Percentiles rank a stretch among this genome's conserved stretches.
Evolutionary conservation across 352 stramenopile species (phyloP).

Genomic region (Pythium periplocum): DNA sequence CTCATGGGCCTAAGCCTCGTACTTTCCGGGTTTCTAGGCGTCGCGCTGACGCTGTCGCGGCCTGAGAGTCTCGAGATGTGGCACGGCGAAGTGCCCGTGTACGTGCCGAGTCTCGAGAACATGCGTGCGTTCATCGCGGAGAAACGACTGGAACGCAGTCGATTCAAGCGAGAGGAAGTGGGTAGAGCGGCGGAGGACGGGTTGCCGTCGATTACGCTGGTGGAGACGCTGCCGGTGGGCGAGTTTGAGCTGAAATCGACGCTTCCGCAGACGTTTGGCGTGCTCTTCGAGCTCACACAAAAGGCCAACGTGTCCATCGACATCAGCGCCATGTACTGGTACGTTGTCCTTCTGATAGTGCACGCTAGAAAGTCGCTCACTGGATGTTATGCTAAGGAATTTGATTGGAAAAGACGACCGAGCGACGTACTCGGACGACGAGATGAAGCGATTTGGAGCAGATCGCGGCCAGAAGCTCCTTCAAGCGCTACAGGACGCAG

Average conservation of each 20-base stretch:
- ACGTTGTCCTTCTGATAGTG: constrained; percentile 6
- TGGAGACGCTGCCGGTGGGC: constrained; percentile 66
- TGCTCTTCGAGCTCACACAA: constrained; percentile 35
- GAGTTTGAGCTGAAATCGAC: constrained; percentile 39
- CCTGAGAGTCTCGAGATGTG: no score
- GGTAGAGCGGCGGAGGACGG: not conserved
- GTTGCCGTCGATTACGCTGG: constrained; percentile 24
- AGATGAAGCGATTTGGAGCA: constrained; percentile 61
- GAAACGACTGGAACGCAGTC: no score
- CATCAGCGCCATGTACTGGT: constrained; percentile 82
- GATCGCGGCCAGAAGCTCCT: constrained; percentile 48
- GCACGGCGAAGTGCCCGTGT: constrained; percentile 6
- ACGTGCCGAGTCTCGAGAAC: constrained; percentile 3
- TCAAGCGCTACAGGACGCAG: constrained; percentile 40
- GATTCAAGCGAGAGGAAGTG: no score
- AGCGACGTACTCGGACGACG: constrained; percentile 33
- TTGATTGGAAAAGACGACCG: constrained; percentile 55
- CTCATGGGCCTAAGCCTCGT: constrained; percentile 10
- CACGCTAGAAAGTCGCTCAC: constrained; percentile 1
- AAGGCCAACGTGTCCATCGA: constrained; percentile 47
- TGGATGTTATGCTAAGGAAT: constrained; percentile 27
- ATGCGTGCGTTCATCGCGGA: not conserved
- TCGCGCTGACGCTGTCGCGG: constrained; percentile 9
- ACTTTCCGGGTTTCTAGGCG: constrained; percentile 11
- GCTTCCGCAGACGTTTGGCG: constrained; percentile 39